Percentiles rank a stretch among this genome's conserved stretches.
phyloP scores from a whole-genome alignment of 257 asterid species.

The Lycium ferocissimum region DNA sequence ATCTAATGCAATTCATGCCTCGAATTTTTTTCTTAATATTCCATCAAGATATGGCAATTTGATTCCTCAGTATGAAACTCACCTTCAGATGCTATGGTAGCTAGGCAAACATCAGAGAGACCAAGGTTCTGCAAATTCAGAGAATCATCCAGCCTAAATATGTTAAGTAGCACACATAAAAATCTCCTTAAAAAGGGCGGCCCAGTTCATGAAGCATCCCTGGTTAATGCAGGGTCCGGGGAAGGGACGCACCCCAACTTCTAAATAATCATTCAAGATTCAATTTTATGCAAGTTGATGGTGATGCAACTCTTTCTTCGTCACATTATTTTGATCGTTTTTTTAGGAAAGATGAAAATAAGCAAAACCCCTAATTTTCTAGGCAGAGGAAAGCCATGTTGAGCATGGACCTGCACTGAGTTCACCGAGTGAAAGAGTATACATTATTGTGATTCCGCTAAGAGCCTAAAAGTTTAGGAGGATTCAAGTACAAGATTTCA shows the following conservation, averaged over 20 bases:
- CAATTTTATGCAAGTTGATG: not conserved
- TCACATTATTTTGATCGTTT: not conserved
- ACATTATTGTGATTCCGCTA: conserved; percentile 2
- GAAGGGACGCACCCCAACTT: not conserved
- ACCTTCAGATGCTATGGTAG: conserved; percentile 91
- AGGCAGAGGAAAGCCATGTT: not conserved
- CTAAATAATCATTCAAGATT: conserved; percentile 1
- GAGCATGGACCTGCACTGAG: not conserved
- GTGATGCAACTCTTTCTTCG: not conserved
- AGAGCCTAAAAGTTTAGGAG: not conserved
- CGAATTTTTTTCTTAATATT: not conserved
- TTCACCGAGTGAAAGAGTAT: conserved; percentile 15
- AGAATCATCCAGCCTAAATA: conserved; percentile 72
- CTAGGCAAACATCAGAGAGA: conserved; percentile 83
- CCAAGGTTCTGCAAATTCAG: conserved; percentile 76
- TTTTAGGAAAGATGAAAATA: conserved; percentile 11
- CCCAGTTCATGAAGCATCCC: not conserved
- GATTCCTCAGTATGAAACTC: conserved; percentile 25
- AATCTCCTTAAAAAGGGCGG: not conserved
- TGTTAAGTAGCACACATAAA: conserved; percentile 50
- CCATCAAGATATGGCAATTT: not conserved
- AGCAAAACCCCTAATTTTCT: conserved; percentile 18
- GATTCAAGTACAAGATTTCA: not conserved
- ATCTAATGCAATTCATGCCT: not conserved
- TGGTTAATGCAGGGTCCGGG: not conserved